Evolutionary conservation across 805 yeast species (phyloP), one percentile per base, ranked within the genome.

Genomic region (Ogataea nitratoaversa): DNA sequence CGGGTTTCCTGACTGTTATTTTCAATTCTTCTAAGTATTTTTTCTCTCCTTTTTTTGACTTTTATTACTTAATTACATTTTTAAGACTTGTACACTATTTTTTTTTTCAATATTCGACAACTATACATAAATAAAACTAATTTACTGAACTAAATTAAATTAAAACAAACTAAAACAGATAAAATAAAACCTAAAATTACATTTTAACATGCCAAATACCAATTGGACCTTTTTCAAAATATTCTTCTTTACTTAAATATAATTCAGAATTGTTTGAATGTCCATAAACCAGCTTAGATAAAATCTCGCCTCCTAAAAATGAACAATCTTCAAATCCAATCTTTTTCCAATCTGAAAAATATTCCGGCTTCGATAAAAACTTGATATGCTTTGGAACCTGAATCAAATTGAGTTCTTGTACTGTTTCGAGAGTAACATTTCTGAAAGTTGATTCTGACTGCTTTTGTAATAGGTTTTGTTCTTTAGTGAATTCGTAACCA

Each of bases 261-360:
- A 79, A 67, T 32, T 84, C 89, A 19, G 71, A 67, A 42, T 79
- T 82, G 37, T 81, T 79, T 33, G 78, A 74, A 37, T 71, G 70
- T 8, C 81, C 77, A 56, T 84, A 90, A 12, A 86, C 76, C 66
- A 88, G 96, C 62, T 86, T 88, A 16, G 95, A 78, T 32, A 87
- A 82, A 36, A 90, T 84, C 62, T 88, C 86, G 2, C 85, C 95
- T 2, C 98, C 98, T 46, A 90, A 66, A 56, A 90, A 87, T 43
- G 78, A 72, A 24, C 82, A 77, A 50, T 86, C 89, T 42, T 82
- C 80, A 74, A 83, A 82, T 1, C 91, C 89, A 29, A 65, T 63
- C 59, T 78, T 78, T 64, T 90, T 90, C 97, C 97, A 91, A 50
- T 87, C 95, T 1, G 95, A 86, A 65, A 91, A 91, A 62, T 91